phyloP scores from a whole-genome alignment of 208 protist genomes.

The Crithidia bombi region DNA sequence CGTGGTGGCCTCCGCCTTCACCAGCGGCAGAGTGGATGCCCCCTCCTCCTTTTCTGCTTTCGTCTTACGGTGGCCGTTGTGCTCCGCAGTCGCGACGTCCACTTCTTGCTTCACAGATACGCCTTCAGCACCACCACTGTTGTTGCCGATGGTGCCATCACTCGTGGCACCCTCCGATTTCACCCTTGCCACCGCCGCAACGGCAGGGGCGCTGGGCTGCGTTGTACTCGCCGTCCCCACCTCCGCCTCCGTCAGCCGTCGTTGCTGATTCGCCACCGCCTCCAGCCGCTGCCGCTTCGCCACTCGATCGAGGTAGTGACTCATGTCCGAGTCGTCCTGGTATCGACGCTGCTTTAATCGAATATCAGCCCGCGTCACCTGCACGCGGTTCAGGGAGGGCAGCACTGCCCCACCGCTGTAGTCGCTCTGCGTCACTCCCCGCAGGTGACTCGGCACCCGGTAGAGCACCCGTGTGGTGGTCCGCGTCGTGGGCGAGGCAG shows the following conservation, averaged over 20 bases:
- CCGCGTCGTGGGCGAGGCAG: background rate
- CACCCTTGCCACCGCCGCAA: constrained; percentile 6
- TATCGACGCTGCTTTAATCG: constrained; percentile 61
- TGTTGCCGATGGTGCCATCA: background rate
- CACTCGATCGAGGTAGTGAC: constrained; percentile 42
- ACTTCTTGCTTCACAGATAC: constrained; percentile 33
- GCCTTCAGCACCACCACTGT: background rate
- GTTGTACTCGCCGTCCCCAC: background rate
- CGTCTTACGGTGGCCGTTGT: background rate
- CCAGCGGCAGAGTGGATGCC: background rate
- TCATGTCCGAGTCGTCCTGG: constrained; percentile 64
- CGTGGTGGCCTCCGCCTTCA: constrained; percentile 4
- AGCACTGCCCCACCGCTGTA: constrained; percentile 71
- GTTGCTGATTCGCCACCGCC: constrained; percentile 41
- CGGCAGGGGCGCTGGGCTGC: constrained; percentile 1
- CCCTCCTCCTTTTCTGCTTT: constrained; percentile 22
- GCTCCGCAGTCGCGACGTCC: background rate
- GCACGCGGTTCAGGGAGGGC: constrained; percentile 67
- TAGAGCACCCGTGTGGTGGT: constrained; percentile 27
- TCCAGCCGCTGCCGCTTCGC: constrained; percentile 62
- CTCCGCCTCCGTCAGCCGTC: constrained; percentile 1
- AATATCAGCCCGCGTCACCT: constrained; percentile 63
- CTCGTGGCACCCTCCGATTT: background rate
- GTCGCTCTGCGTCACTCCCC: constrained; percentile 38
- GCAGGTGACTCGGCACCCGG: constrained; percentile 26